Evolutionary conservation across 1,284 basidiomycete genomes (phyloP), one percentile per base, ranked within the genome.

Genomic region (Entoloma clypeatum): DNA sequence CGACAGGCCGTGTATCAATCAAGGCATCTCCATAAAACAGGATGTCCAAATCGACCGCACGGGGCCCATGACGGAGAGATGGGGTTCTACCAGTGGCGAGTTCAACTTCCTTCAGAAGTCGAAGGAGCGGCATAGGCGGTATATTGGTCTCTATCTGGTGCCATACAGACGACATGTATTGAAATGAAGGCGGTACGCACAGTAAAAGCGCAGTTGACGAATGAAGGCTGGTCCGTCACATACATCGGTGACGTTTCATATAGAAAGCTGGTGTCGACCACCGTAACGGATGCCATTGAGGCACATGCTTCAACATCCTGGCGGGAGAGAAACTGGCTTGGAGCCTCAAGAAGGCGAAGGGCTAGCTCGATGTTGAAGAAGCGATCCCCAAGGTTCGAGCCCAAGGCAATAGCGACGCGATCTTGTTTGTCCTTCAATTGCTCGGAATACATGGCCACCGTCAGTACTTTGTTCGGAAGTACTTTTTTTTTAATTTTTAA

Each of bases 181-280:
- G n/a, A n/a, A n/a, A n/a, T n/a, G n/a, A n/a, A n/a, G n/a, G n/a
- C n/a, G n/a, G n/a, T n/a, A 52, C 53, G 38, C 42, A 95, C 91
- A 63, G 92, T 71, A 51, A 93, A 88, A 7, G 88, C 92, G 43
- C 89, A 90, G 58, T 99, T 99, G 48, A 90, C 76, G 64, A 99
- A 99, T 21, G 72, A 65, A 17, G 87, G 88, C 61, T 99, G 95
- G 48, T 96, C 84, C 11, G 77, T 77, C 17, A 95, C 82, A 62
- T 99, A 99, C 96, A 98, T 98, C 0, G 96, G 92, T 14, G 83
- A 74, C 13, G 87, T 94, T 64, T 97, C 87, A 60, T 99, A 99
- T 65, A 99, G 63, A 64, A 94, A 92, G 57, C 91, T 93, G 0
- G 92, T 94, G 51, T 90, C 74, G 18, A 86, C 64, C 10, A 94